Evolutionary conservation across 306 rosid genomes (phyloP), one percentile per base, ranked within the genome.

Genomic region (Coriaria nepalensis): DNA sequence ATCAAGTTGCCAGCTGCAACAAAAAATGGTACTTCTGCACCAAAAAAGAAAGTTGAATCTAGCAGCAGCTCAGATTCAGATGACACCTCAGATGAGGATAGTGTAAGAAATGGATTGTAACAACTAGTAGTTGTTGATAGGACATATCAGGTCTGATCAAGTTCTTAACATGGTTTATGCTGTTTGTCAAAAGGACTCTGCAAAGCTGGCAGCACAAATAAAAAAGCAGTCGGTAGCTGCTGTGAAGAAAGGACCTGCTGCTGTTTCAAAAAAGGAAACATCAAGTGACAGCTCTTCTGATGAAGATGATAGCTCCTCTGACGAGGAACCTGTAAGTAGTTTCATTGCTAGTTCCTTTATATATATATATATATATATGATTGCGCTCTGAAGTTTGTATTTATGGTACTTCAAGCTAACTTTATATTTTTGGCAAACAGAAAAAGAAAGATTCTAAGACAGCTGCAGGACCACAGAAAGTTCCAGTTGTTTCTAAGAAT

Each of bases 31-130:
- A 34, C 59, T 6, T 5, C 40, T 12, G 44, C n/a, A 4, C 6
- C 63, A 9, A 58, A 58, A 9, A 15, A 41, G 8, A 49, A 58
- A 15, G 52, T 6, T 5, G 50, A 43, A 35, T 56, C 61, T 4
- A 56, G 60, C 20, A 36, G 55, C 5, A 50, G 52, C 61, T 56
- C 61, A 10, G 56, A 42, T 8, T 59, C 71, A 12, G 65, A 39
- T 39, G 48, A 39, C 14, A 57, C 53, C 56, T 66, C 72, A 11
- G 72, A 67, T 11, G 64, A 65, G 53, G 72, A 66, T 13, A 49
- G 45, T 56, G 61, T 56, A 13, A 42, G 60, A 13, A 2, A 52
- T 57, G 5, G 48, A 61, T 32, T 38, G 15, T 4, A 0, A 15
- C 42, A 4, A 13, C 4, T 5, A 0, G 20, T 52, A 6, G 9